phyloP scores from a whole-genome alignment of 2,329 filamentous ascomycete genomes.

The Fusarium odoratissimum region DNA sequence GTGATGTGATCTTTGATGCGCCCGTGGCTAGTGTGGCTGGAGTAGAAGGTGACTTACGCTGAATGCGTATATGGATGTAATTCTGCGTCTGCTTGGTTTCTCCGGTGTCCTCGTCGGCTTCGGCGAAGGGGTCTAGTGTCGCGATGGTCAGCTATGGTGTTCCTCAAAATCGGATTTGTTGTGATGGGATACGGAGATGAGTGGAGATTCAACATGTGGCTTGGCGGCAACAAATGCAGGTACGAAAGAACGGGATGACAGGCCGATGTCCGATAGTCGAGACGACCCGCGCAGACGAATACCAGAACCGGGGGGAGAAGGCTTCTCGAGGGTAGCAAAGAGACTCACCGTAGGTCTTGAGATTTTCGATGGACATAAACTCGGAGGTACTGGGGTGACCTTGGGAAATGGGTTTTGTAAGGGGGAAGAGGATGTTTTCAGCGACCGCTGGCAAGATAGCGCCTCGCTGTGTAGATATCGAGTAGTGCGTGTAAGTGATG shows the following conservation, averaged over 20 bases:
- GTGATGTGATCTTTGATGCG: slow-evolving; percentile 14
- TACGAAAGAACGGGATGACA: slow-evolving; percentile 28
- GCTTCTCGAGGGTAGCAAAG: background rate
- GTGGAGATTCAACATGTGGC: slow-evolving; percentile 36
- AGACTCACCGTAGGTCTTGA: slow-evolving; percentile 90
- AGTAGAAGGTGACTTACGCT: slow-evolving; percentile 73
- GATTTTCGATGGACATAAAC: slow-evolving; percentile 99
- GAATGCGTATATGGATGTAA: slow-evolving; percentile 99
- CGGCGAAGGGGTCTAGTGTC: slow-evolving; percentile 96
- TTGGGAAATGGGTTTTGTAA: slow-evolving; percentile 65
- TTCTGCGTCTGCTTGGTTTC: slow-evolving; percentile 95
- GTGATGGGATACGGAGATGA: slow-evolving; percentile 7
- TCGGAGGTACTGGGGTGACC: slow-evolving; percentile 73
- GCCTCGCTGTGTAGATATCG: slow-evolving; percentile 57
- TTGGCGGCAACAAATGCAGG: slow-evolving; percentile 41
- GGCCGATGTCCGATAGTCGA: background rate
- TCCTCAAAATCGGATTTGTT: background rate
- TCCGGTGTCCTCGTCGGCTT: slow-evolving; percentile 99
- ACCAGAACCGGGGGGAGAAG: too few relatives aligned
- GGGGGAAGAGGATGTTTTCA: slow-evolving; percentile 52
- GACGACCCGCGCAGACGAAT: background rate
- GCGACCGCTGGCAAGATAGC: slow-evolving; percentile 63
- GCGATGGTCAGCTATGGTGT: slow-evolving; percentile 7
- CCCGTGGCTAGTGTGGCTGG: slow-evolving; percentile 2
- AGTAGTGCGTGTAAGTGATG: slow-evolving; percentile 4